Percentiles rank a stretch among this genome's conserved stretches.
Conservation (phyloP, 108 stramenopile genomes). For the Skeletonema costatum region DNA sequence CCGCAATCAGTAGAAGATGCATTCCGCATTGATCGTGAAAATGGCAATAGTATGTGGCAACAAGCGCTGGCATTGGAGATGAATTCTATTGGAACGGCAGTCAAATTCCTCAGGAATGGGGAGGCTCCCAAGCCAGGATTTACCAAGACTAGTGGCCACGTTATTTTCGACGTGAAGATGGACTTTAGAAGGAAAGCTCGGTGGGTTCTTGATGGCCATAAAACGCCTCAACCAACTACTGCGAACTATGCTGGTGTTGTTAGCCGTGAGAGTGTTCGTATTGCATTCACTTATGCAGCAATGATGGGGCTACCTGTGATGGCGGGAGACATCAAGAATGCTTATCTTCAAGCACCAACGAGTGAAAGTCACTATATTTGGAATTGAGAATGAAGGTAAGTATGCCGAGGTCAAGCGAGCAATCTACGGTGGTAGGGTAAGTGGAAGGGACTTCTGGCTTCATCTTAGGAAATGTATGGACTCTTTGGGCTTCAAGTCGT, state of each 20-base stretch:
- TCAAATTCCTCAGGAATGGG: no score
- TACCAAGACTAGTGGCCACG: no score
- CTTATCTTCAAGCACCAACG: constrained; percentile 31
- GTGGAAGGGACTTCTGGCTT: no score
- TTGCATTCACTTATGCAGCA: constrained; percentile 12
- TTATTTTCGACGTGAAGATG: no score
- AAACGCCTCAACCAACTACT: not conserved
- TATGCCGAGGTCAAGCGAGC: constrained; percentile 46
- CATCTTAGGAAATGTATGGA: constrained; percentile 22
- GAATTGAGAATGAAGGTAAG: constrained; percentile 42
- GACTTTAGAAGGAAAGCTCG: no score
- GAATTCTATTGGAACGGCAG: no score
- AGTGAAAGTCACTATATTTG: constrained; percentile 26
- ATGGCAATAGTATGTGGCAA: no score
- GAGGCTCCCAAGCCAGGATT: no score
- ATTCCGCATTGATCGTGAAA: no score
- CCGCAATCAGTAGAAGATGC: no score
- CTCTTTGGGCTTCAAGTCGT: constrained; percentile 46
- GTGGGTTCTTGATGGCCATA: constrained; percentile 25
- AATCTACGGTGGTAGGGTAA: constrained; percentile 43
- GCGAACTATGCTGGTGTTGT: constrained; percentile 52
- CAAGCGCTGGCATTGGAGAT: no score
- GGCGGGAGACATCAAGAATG: constrained; percentile 33
- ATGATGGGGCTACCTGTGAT: constrained; percentile 7
- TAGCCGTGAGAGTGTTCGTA: constrained; percentile 9